Base-by-base conservation (phyloP, 169 alveolate genomes). In the Perkinsus marinus region DNA sequence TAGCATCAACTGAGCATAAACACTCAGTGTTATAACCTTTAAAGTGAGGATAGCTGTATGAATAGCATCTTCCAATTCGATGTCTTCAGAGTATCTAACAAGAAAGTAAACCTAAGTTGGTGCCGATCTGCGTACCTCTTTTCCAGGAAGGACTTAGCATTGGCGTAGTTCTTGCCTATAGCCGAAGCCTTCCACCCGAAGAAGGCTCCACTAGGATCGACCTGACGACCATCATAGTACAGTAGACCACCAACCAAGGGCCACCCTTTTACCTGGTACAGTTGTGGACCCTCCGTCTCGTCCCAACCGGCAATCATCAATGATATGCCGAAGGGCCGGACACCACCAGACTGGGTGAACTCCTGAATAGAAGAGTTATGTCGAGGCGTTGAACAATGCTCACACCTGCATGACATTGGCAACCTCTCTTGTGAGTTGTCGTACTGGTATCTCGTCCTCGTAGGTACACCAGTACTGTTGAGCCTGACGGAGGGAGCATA, bases 341-440 rank as follows among this genome's bases (percentile, higher is more conserved):
- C 99, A 0, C 99, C 99, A 34, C 99, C 99, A 5, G 98, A 95
- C 93, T 99, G 99, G n/a, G 99, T 99, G 94, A 96, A 98, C 94
- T 98, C 99, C 95, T 99, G 98, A 2, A 57, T 13, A 30, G 37
- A 57, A 30, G 37, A 57, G 79, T 7, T 57, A n/a, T 41, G 3
- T 41, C 46, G 79, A 13, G 22, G 22, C 79, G n/a, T n/a, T 19
- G 36, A 57, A 19, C 7, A 2, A 30, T 13, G 34, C 0, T 19
- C 79, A 13, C 79, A 57, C 79, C 34, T 57, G 96, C 97, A 98
- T 97, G 91, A 98, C 97, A 26, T 98, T 95, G 79, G 99, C 99
- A 22, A 98, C 97, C 93, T 97, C 98, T 93, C 98, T 97, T 68
- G 98, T 98, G 43, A 99, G 94, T 91, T 98, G 98, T 90, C 96